Conservation (phyloP, 345 rosid species). For the Populus simonii region DNA sequence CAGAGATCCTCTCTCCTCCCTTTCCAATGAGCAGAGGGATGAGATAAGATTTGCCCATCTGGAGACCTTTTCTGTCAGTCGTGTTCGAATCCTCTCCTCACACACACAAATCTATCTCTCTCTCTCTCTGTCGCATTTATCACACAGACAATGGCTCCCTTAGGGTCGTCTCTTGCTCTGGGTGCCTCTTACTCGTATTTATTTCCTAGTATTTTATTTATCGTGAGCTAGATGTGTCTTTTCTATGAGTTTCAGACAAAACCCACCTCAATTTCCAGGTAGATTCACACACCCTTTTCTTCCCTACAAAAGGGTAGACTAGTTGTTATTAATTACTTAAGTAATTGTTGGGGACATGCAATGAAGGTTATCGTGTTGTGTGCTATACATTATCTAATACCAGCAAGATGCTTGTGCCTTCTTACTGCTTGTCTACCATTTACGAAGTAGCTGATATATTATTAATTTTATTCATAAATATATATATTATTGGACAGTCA, state of each 20-base stretch:
- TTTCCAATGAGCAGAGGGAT: slow-evolving; percentile 30
- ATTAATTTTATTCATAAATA: neutral
- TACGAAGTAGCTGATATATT: neutral
- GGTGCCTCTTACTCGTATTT: neutral
- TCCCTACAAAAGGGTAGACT: slow-evolving; percentile 16
- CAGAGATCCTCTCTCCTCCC: slow-evolving; percentile 12
- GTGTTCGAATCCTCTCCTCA: slow-evolving; percentile 46
- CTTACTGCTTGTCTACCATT: neutral
- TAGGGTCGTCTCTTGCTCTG: neutral
- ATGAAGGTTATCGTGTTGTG: slow-evolving; percentile 4
- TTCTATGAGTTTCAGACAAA: slow-evolving; percentile 35
- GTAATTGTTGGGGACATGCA: slow-evolving; percentile 14
- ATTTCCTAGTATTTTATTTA: neutral
- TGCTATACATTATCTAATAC: slow-evolving; percentile 3
- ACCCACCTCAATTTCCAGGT: slow-evolving; percentile 56
- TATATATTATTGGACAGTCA: neutral
- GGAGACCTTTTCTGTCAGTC: slow-evolving; percentile 9
- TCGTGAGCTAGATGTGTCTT: slow-evolving; percentile 16
- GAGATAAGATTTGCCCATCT: slow-evolving; percentile 38
- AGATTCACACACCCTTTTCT: slow-evolving; percentile 47
- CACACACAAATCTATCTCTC: neutral
- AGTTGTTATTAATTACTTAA: slow-evolving; percentile 11
- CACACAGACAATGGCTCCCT: neutral
- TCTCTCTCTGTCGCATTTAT: neutral
- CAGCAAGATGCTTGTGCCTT: slow-evolving; percentile 1